Conservation (phyloP, 169 alveolate species). For the Cyclospora cayetanensis region DNA sequence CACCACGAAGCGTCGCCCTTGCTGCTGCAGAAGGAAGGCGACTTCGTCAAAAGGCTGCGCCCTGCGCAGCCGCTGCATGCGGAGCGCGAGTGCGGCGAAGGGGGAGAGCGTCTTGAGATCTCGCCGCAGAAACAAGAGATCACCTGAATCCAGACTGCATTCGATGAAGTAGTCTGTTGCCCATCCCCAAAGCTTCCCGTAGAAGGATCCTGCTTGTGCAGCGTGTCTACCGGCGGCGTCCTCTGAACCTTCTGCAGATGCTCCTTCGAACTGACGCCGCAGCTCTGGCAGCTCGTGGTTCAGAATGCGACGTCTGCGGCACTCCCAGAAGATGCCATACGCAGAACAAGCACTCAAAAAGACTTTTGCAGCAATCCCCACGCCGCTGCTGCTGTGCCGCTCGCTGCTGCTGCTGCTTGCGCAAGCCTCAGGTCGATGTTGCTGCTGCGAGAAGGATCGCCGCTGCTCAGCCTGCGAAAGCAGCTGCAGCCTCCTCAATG, state of each 20-base stretch:
- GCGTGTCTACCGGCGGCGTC: too few relatives aligned
- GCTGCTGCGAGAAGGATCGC: too few relatives aligned
- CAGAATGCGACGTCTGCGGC: not conserved
- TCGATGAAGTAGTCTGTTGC: conserved; percentile 63
- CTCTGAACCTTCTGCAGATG: too few relatives aligned
- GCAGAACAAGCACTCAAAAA: too few relatives aligned
- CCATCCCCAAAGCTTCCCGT: conserved; percentile 67
- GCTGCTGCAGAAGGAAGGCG: not conserved
- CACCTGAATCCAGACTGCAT: conserved; percentile 42
- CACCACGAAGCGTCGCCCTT: conserved; percentile 3
- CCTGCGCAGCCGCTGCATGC: not conserved
- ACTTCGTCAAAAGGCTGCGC: not conserved
- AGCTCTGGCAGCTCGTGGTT: not conserved
- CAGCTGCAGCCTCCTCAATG: too few relatives aligned
- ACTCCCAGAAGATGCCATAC: conserved; percentile 48
- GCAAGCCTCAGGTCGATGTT: too few relatives aligned
- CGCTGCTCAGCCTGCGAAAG: too few relatives aligned
- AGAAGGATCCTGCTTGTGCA: too few relatives aligned
- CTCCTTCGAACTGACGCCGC: conserved; percentile 11
- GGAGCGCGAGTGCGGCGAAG: not conserved
- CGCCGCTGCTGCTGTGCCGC: too few relatives aligned
- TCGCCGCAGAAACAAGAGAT: conserved; percentile 24
- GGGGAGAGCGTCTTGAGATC: not conserved
- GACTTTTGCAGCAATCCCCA: too few relatives aligned
- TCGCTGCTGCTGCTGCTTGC: too few relatives aligned